phyloP scores from a whole-genome alignment of 495 filamentous ascomycete species.

The Acidomyces sp. region DNA sequence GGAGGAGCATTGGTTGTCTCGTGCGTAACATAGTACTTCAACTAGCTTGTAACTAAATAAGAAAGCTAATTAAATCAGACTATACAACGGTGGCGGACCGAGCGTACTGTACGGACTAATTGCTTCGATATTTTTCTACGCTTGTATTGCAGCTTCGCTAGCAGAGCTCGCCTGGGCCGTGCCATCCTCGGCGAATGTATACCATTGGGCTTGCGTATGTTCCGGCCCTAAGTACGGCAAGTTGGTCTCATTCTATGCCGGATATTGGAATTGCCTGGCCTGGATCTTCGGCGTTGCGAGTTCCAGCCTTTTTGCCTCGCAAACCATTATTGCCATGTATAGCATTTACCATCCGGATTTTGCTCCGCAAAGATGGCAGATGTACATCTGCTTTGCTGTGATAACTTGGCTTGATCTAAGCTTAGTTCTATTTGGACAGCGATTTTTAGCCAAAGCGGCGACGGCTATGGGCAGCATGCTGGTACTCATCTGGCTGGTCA shows the following conservation, averaged over 20 bases:
- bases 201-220: constrained; percentile 63
- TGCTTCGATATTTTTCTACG: constrained; percentile 42
- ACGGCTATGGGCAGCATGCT: constrained; percentile 55
- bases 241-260: constrained; percentile 13
- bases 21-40: neutral
- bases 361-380: constrained; percentile 52
- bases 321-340: constrained; percentile 51
- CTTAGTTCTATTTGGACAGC: constrained; percentile 56
- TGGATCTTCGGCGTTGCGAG: constrained; percentile 14
- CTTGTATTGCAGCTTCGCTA: constrained; percentile 37
- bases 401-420: constrained; percentile 51
- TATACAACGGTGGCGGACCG: constrained; percentile 43
- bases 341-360: constrained; percentile 52
- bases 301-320: constrained; percentile 2
- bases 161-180: constrained; percentile 65
- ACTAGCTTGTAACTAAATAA: neutral
- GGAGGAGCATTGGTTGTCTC: constrained; percentile 10
- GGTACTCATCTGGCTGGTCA: constrained; percentile 53
- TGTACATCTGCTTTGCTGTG: constrained; percentile 57
- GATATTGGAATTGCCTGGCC: constrained; percentile 13
- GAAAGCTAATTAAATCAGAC: neutral
- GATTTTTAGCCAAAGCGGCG: constrained; percentile 49
- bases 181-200: constrained; percentile 62
- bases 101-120: constrained; percentile 45
- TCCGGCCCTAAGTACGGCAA: constrained; percentile 29